Base-by-base conservation (phyloP, 225 moss, liverwort and hornwort genomes). In the Climacium dendroides region DNA sequence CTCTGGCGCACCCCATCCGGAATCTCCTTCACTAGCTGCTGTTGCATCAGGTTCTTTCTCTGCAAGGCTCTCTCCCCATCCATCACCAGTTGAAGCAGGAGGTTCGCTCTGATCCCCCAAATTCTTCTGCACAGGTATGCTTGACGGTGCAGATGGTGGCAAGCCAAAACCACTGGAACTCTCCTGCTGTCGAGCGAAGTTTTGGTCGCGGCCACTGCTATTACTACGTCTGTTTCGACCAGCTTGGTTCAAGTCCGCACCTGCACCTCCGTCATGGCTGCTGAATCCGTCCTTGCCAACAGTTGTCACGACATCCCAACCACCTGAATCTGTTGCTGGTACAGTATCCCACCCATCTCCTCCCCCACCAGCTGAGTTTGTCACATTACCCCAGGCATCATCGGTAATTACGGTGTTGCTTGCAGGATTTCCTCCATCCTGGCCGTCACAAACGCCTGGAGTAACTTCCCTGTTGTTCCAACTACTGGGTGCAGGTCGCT, bases 331-430 rank as follows among this genome's bases (percentile, higher is more conserved):
- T 86, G 88, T 74, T 37, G 89, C 91, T 67, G 88, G 89, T 79
- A 86, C 39, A 77, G 74, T 88, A 37, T 93, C 90, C 94, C 93
- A 95, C 26, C 82, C 82, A 77, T 85, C 91, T 45, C 89, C 91
- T 83, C 87, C 93, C 84, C 87, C 89, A 74, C 86, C 85, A 93
- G 88, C 87, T 90, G 59, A 78, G 73, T 63, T 72, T 64, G 89
- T 89, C 89, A 52, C 73, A 89, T 88, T 92, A 89, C 82, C 92
- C 94, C 76, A 92, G 89, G 83, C 90, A 47, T 85, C 84, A 84
- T 83, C 80, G 20, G 66, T 41, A 85, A 78, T 52, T 72, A 80
- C 61, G 50, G 73, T 80, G 67, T 83, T 74, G 60, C 61, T 47
- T 26, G 84, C 62, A 80, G 84, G 69, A 80, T 77, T 84, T 75